Evolutionary conservation across 78 protist genomes (phyloP).

Genomic region (Isochrysis galbana): DNA sequence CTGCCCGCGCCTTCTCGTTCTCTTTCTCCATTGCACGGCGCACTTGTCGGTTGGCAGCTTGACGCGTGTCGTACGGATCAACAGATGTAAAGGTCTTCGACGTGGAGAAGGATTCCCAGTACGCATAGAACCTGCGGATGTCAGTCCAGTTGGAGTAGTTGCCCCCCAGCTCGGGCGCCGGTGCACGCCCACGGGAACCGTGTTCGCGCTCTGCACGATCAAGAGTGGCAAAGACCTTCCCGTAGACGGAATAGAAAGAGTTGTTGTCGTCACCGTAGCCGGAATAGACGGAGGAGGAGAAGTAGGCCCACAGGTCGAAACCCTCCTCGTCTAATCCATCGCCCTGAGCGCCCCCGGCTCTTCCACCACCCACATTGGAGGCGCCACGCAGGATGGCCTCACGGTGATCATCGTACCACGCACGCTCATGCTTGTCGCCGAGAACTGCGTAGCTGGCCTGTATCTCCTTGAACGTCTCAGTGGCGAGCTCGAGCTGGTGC

Average conservation of each 20-base stretch:
- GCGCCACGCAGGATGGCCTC: conserved; percentile 15
- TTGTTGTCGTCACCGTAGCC: neutral
- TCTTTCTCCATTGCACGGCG: conserved; percentile 81
- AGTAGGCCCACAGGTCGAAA: neutral
- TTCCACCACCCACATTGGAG: conserved; percentile 49
- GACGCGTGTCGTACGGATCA: conserved; percentile 7
- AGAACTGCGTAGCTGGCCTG: conserved; percentile 53
- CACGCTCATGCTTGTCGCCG: conserved; percentile 30
- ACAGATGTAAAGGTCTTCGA: neutral
- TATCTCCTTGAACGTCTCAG: conserved; percentile 74
- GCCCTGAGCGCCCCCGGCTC: conserved; percentile 33
- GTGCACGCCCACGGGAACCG: neutral
- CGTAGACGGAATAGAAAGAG: conserved; percentile 23
- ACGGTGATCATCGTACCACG: conserved; percentile 18
- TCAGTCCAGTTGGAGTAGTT: neutral
- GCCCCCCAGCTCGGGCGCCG: conserved; percentile 68
- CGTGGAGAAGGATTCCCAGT: conserved; percentile 69
- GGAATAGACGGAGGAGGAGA: neutral
- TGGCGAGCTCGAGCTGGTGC: conserved; percentile 57
- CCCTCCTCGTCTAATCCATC: neutral
- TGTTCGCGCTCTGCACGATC: conserved; percentile 50
- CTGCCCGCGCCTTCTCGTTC: conserved; percentile 63
- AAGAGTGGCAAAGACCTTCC: conserved; percentile 53
- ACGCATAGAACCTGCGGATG: conserved; percentile 50
- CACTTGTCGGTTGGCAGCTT: conserved; percentile 1